A percentile compares a stretch with the other conserved stretches of the same genome.
These are phyloP conservation scores for Arabidopsis arenosa DNA, from an alignment of 345 rosid species.

Conservation along the genomic window DNA sequence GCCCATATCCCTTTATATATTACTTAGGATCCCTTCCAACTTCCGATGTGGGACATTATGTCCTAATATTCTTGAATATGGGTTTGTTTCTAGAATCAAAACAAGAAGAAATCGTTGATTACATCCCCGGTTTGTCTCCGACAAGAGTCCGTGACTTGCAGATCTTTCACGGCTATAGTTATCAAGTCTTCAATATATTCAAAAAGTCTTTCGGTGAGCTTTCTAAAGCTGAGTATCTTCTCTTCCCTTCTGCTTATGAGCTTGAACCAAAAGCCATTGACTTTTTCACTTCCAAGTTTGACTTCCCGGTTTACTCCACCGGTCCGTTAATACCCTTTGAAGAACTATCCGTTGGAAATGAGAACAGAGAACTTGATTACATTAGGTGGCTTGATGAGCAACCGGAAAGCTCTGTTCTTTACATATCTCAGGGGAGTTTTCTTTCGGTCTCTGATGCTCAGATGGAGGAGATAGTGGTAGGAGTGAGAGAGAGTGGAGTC, in stretches of 20 bases:
- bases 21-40: too few relatives aligned
- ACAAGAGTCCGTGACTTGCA: constrained; percentile 42
- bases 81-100: constrained; percentile 21
- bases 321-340: constrained; percentile 56
- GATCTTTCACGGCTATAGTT: constrained; percentile 40
- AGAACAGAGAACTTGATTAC: constrained; percentile 15
- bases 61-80: neutral
- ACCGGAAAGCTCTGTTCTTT: constrained; percentile 48
- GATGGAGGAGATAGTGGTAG: constrained; percentile 52
- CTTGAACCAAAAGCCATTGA: constrained; percentile 56
- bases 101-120: constrained; percentile 46
- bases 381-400: constrained; percentile 53
- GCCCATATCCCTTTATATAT: too few relatives aligned
- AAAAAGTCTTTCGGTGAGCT: constrained; percentile 39
- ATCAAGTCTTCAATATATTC: constrained; percentile 23
- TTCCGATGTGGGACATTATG: too few relatives aligned
- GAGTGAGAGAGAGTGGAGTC: constrained; percentile 46
- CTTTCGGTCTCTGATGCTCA: constrained; percentile 46
- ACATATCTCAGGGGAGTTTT: constrained; percentile 53
- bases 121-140: constrained; percentile 52
- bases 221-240: constrained; percentile 58
- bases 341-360: constrained; percentile 7
- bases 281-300: constrained; percentile 35
- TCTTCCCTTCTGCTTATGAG: constrained; percentile 58
- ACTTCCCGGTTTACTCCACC: constrained; percentile 46